Evolutionary conservation across 805 yeast genomes (phyloP), one percentile per base, ranked within the genome.

Genomic region (Candida parachauliodes): DNA sequence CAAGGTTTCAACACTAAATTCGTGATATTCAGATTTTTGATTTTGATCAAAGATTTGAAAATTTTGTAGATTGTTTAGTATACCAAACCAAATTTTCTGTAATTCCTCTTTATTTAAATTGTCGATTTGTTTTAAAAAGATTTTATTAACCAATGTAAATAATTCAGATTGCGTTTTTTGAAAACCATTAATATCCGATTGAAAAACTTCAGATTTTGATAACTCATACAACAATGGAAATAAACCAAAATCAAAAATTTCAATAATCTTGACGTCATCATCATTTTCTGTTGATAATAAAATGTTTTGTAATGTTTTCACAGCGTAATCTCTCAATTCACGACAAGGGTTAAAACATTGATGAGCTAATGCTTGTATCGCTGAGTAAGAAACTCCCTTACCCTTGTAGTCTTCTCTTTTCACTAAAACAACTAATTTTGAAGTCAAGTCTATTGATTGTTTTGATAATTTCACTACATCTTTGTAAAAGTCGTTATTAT

Each of bases 301-400:
- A 4, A 74, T 62, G 4, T 67, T 60, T 42, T 83, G 84, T 36
- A 89, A 68, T 0, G 76, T 58, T 15, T 70, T 69, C 28, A 88
- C 59, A 0, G 95, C 89, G 55, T 72, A 76, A 0, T 73, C 59
- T 27, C 95, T 67, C 8, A 88, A 65, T 51, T 85, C 88, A 19
- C 86, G 68, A 55, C 95, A 86, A 14, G 96, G 95, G 51, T 88
- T 88, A 54, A 83, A 74, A 55, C 96, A 85, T 56, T 89, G 96
- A 51, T 84, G 91, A 0, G 93, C 88, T 37, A 88, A 68, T 0
- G 94, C 94, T 53, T 87, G 91, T 20, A 84, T 68, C 43, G 86
- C 65, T 1, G 95, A 83, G 46, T 73, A 74, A 48, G 77, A 65
- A 15, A 62, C 37, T 34, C 59, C 63, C 35, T 59, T 52, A 4